These are phyloP conservation scores for Mycosarcoma maydis DNA, from an alignment of 1,284 basidiomycete genomes.

Conservation along the genomic window DNA sequence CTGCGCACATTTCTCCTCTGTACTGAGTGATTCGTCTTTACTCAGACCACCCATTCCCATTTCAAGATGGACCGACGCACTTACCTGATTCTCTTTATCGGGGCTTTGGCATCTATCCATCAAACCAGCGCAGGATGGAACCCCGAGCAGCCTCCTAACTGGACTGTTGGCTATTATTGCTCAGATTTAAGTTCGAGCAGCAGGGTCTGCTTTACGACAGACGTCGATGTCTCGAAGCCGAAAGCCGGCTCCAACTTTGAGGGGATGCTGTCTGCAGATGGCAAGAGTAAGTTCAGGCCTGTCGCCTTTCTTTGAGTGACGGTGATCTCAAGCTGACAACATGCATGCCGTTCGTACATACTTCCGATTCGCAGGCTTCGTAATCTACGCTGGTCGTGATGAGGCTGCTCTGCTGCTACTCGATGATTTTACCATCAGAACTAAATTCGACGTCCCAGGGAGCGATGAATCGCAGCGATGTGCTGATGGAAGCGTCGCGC, in stretches of 20 bases:
- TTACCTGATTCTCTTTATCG: not conserved
- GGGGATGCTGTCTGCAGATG: not conserved
- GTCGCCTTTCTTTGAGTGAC: too few relatives aligned
- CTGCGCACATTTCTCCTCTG: too few relatives aligned
- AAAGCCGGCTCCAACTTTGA: not conserved
- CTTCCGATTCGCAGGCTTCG: not conserved
- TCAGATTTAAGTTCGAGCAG: not conserved
- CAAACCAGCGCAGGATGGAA: not conserved
- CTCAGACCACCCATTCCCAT: too few relatives aligned
- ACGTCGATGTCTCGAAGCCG: not conserved
- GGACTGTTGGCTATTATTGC: not conserved
- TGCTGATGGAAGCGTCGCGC: not conserved
- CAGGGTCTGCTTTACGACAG: not conserved
- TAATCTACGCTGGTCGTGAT: not conserved
- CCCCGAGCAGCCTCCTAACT: not conserved
- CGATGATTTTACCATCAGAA: not conserved
- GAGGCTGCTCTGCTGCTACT: not conserved
- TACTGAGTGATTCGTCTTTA: too few relatives aligned
- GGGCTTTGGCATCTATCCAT: not conserved
- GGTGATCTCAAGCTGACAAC: too few relatives aligned
- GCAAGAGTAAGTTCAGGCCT: slow-evolving; percentile 6
- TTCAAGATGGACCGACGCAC: not conserved
- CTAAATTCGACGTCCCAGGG: too few relatives aligned
- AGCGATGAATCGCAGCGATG: not conserved
- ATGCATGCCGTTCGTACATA: too few relatives aligned